Base-by-base conservation (phyloP, 73 alveolate species). In the Uronychia binucleata region DNA sequence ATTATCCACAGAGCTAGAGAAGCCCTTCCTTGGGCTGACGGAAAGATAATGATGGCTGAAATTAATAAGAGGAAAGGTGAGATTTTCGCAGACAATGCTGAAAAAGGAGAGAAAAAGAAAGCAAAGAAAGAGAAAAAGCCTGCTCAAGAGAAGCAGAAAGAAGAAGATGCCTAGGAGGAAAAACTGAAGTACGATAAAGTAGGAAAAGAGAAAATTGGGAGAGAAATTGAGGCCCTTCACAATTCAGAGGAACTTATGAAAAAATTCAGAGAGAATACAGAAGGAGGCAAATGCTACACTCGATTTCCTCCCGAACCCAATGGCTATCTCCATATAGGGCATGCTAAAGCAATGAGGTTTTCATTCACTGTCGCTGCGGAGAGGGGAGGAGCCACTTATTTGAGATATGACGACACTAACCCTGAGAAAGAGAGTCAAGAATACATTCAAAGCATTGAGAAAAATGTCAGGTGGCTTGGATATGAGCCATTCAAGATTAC, bases 291-390 rank as follows among this genome's bases (percentile, higher is more conserved):
- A 88, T 88, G 98, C 46, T 82, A 96, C 77, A 98, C 99, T 0
- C 93, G 99, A 46, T 99, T 99, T 97, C 99, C 99, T 0, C 99
- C 99, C 13, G 99, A 99, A 94, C 99, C 99, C 74, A 99, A 99
- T 90, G 99, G 99, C 59, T 99, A 96, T 84, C 96, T 99, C 81
- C 99, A 99, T 88, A 97, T 99, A 74, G 99, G 99, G 46, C 99
- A 99, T 89, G 99, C 99, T 25, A 99, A 99, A 89, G 98, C 99
- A 60, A 99, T 99, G 97, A 91, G 99, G 84, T 94, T 99, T 96
- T 96, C 94, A 87, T 98, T 98, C 80, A 95, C 95, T 31, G 85
- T 95, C 76, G 99, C 99, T 0, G 75, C 89, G 58, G 98, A 96
- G 67, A 84, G 86, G 25, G 98, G 98, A 25, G 99, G 99, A 0